Base-by-base conservation (phyloP, 371 early-diverging fungal species). In the Mortierella sp. region DNA sequence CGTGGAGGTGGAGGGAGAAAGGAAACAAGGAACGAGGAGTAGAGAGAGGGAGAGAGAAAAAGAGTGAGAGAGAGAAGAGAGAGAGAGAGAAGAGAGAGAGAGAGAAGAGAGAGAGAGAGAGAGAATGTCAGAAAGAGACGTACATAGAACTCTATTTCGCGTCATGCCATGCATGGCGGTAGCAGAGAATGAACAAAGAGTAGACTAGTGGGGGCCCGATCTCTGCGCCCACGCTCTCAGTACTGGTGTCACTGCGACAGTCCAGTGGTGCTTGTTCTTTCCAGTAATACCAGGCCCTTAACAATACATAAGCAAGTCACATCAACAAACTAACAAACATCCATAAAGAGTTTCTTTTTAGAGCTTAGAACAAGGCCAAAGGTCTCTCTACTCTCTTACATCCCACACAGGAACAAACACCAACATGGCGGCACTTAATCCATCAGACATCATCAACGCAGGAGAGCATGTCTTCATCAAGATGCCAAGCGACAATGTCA, bases 401-500 rank as follows among this genome's bases (percentile, higher is more conserved):
- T 60, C 60, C 14, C 60, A 28, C 16, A 14, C 16, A 38, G 28
- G n/a, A 58, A 58, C 58, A 58, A 28, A 28, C 58, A 58, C 58
- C 68, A 34, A 3, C 68, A 68, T 68, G 68, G 68, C 68, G 4
- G 44, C 34, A 68, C 68, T 68, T 42, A 68, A 68, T 21, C 68
- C 68, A 68, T 82, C 78, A 76, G 91, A 83, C 80, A 84, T 92
- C 75, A 93, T 89, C 87, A 88, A 87, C 65, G 91, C 87, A 16
- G 90, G 91, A 68, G 92, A 95, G 79, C 90, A 91, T 89, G 92
- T 97, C 24, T 89, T 97, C 77, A 92, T 97, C 78, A 90, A 92
- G 77, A 92, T 97, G 94, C 97, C 98, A 26, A 96, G 96, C 88
- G 95, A 94, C 77, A 97, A 96, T 88, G 87, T 92, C 75, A 98